These are phyloP conservation scores for Citrus inodora DNA, from an alignment of 345 rosid species.

Conservation along the genomic window DNA sequence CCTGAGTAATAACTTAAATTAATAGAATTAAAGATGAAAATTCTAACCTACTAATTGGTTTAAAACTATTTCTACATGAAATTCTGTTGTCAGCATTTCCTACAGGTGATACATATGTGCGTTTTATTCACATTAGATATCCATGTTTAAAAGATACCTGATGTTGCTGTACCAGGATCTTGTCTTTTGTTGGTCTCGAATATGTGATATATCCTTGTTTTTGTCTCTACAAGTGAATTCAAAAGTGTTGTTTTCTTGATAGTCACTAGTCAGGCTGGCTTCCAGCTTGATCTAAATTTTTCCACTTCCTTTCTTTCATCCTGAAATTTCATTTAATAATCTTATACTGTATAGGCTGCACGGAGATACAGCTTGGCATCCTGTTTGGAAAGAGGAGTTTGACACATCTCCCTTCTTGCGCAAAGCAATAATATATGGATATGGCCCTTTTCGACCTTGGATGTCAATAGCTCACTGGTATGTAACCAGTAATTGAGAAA, in stretches of 20 bases:
- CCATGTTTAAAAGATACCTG: not conserved
- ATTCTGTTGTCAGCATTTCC: not conserved
- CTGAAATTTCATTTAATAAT: slow-evolving; percentile 8
- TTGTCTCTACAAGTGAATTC: not conserved
- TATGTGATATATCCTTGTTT: not conserved
- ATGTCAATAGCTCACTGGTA: slow-evolving; percentile 97
- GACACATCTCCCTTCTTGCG: slow-evolving; percentile 56
- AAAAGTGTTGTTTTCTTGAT: slow-evolving; percentile 3
- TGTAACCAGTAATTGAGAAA: not conserved
- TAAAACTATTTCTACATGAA: not conserved
- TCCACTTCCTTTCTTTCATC: not conserved
- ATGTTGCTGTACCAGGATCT: not conserved
- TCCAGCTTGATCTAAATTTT: not conserved
- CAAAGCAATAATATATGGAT: slow-evolving; percentile 72
- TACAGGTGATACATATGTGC: not conserved
- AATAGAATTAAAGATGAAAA: not conserved
- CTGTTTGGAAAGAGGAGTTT: slow-evolving; percentile 68
- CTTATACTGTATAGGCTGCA: slow-evolving; percentile 44
- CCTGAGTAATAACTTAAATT: not conserved
- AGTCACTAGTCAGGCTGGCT: not conserved
- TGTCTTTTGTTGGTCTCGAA: not conserved
- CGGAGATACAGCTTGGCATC: slow-evolving; percentile 98
- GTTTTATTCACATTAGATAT: not conserved
- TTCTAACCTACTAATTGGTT: not conserved
- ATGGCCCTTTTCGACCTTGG: slow-evolving; percentile 95